Base-by-base conservation (phyloP, 495 filamentous ascomycete species). In the Xylaria palmicola region DNA sequence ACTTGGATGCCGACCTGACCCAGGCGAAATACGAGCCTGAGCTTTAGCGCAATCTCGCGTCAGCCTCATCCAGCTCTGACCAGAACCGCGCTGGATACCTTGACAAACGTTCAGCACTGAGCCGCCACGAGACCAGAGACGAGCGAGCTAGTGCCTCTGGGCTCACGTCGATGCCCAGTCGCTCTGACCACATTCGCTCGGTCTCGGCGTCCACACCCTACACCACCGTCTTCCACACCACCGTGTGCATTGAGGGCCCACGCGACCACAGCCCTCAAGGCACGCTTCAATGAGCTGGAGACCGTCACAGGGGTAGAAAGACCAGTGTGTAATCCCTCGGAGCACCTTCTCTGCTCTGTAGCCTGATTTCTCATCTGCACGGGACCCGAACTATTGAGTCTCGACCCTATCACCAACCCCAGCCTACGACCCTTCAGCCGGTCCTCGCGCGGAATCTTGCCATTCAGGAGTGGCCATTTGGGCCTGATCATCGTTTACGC, bases 41-140 rank as follows among this genome's bases (percentile, higher is more conserved):
- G 53, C 27, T 17, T 32, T 43, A 45, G 54, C 43, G 36, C 51
- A 22, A 44, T 49, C 44, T 44, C 36, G 36, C 24, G 47, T 52
- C 57, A 60, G 57, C 47, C 57, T 52, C 36, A 41, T 59, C 29
- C 44, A 34, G 29, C 37, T 32, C 8, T 36, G 19, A 43, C 36
- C 37, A 27, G 12, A 10, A 17, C 6, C 19, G 19, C 57, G 57
- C n/a, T n/a, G 47, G 12, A 26, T 44, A 26, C 37, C 26, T 34
- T 36, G 27, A 19, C 17, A 29, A 20, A 7, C 34, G 3, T 26
- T 44, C 47, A 52, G 44, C 34, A 27, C 24, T 39, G 26, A 24
- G 7, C 13, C 12, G 37, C 44, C 27, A 52, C 10, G 47, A 44
- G 44, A 26, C 26, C 29, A 45, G 34, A 20, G 24, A 50, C 39